Evolutionary conservation across 345 rosid species (phyloP), one percentile per base, ranked within the genome.

Genomic region (Euclidium syriacum): DNA sequence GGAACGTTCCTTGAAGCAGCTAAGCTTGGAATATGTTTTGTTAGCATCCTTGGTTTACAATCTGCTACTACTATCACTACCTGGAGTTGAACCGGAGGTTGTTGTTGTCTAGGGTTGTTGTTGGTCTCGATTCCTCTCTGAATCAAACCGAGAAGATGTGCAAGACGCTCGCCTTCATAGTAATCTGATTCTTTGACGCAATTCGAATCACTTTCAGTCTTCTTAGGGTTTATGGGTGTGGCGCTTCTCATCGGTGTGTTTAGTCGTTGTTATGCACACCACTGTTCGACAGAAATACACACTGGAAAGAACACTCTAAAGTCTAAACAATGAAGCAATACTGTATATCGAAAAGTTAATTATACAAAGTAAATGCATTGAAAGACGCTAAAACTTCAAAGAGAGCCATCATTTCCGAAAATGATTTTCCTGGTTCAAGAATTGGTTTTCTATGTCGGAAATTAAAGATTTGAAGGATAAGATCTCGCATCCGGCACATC

Each of bases 21-120:
- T 55, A 90, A 72, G 71, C 58, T 70, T 0, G 86, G 87, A 44
- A 89, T 70, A 65, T 89, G 95, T 61, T 75, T 83, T 11, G 82
- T 81, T n/a, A 84, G 76, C 85, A 81, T 84, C 70, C 79, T 75
- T 3, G 96, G 89, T 70, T 82, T 78, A 79, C 89, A 81, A 52
- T 89, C 91, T 1, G 75, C 74, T 38, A 89, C 95, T 6, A 86
- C 25, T 30, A 89, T 70, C 62, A 86, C 68, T 16, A 74, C 89
- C 90, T 85, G 96, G 61, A 88, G 86, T 22, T 50, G 75, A 73
- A 79, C 74, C 0, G 49, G 32, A 48, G 85, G 38, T 7, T 32
- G 58, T 67, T n/a, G n/a, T n/a, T n/a, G n/a, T n/a, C 62, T 73
- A 20, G 25, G 54, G 17, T 58, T 58, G 30, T 53, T 38, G 44